phyloP scores from a whole-genome alignment of 345 rosid species.

The Hibiscus syriacus region DNA sequence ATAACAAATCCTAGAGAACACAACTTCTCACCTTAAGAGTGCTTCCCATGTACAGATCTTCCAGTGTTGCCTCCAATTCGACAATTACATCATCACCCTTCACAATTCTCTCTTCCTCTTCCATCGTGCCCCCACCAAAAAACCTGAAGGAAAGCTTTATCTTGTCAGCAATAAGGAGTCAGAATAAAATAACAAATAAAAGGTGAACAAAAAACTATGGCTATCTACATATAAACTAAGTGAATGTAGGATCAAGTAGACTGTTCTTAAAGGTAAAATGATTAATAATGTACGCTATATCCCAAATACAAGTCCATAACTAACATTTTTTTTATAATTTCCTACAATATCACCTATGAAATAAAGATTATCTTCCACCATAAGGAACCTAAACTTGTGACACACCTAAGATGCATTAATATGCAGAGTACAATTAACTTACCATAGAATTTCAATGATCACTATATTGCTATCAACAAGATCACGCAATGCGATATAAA shows the following conservation, averaged over 20 bases:
- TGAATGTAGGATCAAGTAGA: neutral
- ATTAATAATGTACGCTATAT: neutral
- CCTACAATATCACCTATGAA: neutral
- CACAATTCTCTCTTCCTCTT: neutral
- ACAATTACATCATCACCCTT: neutral
- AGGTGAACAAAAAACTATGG: neutral
- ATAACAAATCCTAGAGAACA: neutral
- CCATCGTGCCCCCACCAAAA: neutral
- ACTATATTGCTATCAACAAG: neutral
- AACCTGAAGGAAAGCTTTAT: neutral
- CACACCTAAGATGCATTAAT: neutral
- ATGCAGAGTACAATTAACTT: neutral
- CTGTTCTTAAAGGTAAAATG: neutral
- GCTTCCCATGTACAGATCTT: neutral
- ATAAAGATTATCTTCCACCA: neutral
- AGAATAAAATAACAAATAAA: neutral
- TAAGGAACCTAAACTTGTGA: neutral
- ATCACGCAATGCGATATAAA: neutral
- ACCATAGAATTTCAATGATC: neutral
- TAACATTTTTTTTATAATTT: neutral
- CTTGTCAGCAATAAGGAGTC: neutral
- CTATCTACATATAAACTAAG: neutral
- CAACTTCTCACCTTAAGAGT: neutral
- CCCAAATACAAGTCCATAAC: neutral
- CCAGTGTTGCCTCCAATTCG: slow-evolving; percentile 2